A percentile compares a stretch with the other conserved stretches of the same genome.
Evolutionary conservation across 164 flowering plant genomes (phyloP).

Genomic region (Stephania cephalantha): DNA sequence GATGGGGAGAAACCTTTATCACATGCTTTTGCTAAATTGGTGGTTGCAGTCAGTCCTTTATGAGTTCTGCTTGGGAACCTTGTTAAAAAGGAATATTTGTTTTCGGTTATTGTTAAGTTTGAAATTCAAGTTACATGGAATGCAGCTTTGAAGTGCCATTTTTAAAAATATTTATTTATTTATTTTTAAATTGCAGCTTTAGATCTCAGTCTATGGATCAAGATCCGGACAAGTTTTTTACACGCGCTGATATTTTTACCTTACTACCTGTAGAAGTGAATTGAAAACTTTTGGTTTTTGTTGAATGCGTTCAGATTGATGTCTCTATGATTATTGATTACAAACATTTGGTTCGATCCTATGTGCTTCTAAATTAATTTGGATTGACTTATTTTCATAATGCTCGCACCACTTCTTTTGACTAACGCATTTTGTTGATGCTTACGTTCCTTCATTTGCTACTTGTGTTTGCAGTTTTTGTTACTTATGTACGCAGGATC

Average conservation of each 20-base stretch:
- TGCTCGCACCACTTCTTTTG: neutral
- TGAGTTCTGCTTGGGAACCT: neutral
- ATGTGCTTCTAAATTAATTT: neutral
- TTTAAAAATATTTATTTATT: no score
- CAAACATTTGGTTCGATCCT: neutral
- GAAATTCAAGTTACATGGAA: neutral
- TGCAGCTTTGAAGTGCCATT: neutral
- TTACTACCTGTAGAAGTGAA: neutral
- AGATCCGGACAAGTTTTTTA: no score
- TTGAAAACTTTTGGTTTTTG: neutral
- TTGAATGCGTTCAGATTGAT: neutral
- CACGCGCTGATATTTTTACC: neutral
- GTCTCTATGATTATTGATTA: no score
- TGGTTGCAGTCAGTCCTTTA: neutral
- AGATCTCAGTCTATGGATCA: no score
- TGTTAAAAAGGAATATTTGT: neutral
- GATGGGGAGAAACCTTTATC: neutral
- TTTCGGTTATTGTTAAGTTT: neutral
- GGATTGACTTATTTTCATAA: no score
- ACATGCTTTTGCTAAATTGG: no score
- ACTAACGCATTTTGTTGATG: neutral
- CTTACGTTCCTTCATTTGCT: slow-evolving; percentile 5
- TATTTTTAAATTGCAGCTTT: no score
- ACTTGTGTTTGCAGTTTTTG: slow-evolving; percentile 56
- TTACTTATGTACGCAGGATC: slow-evolving; percentile 64